Evolutionary conservation across 2,329 filamentous ascomycete genomes (phyloP).

Genomic region (Colletotrichum neosansevieriae): DNA sequence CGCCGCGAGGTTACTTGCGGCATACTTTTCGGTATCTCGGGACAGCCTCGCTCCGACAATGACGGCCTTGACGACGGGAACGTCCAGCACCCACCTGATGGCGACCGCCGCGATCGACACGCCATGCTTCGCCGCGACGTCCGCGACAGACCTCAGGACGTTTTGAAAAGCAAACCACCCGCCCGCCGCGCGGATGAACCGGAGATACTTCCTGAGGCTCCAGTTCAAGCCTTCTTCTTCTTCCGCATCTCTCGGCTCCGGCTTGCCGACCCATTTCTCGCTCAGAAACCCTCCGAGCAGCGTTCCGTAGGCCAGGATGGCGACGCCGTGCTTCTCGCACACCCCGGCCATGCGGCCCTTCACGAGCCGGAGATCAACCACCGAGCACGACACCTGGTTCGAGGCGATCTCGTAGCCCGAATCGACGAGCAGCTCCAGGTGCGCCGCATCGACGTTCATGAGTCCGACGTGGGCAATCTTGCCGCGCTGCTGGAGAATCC

Average conservation of each 20-base stretch:
- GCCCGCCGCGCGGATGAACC: conserved; percentile 51
- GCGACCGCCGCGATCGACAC: conserved; percentile 61
- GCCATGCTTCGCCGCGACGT: conserved; percentile 54
- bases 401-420: conserved; percentile 19
- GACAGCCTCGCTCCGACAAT: conserved; percentile 52
- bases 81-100: conserved; percentile 63
- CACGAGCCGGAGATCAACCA: conserved; percentile 14
- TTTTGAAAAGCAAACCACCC: conserved; percentile 61
- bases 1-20: conserved; percentile 45
- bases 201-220: conserved; percentile 49
- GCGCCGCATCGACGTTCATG: conserved; percentile 34
- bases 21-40: conserved; percentile 43
- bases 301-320: conserved; percentile 26
- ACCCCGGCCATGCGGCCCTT: conserved; percentile 7
- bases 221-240: conserved; percentile 39
- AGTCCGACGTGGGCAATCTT: conserved; percentile 21
- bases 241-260: conserved; percentile 32
- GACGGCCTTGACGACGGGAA: conserved; percentile 60
- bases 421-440: conserved; percentile 22
- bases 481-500: not conserved
- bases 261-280: conserved; percentile 42
- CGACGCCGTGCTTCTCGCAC: conserved; percentile 3
- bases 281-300: conserved; percentile 41
- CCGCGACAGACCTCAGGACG: conserved; percentile 51
- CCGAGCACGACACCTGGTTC: conserved; percentile 35